These are phyloP conservation scores for Stagonosporopsis chrysanthemi DNA, from an alignment of 2,329 filamentous ascomycete species.

Conservation along the genomic window DNA sequence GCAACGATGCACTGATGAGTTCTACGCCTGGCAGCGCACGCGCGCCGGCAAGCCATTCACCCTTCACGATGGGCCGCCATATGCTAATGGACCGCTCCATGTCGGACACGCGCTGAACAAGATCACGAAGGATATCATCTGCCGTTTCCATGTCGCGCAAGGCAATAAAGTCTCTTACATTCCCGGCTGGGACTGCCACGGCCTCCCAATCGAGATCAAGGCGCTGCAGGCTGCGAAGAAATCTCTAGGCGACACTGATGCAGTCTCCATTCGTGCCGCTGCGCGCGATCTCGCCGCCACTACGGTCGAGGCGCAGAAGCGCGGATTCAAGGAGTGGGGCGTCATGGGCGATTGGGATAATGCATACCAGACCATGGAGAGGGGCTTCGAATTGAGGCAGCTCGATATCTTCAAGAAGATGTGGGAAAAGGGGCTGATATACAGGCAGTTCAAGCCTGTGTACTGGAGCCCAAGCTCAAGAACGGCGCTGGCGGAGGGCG, in stretches of 20 bases:
- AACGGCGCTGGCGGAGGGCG: slow-evolving; percentile 82
- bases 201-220: slow-evolving; percentile 95
- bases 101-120: slow-evolving; percentile 97
- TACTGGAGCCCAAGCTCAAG: slow-evolving; percentile 84
- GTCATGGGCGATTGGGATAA: slow-evolving; percentile 83
- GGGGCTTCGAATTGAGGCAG: slow-evolving; percentile 75
- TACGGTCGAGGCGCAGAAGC: slow-evolving; percentile 76
- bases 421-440: slow-evolving; percentile 73
- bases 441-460: slow-evolving; percentile 80
- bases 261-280: slow-evolving; percentile 67
- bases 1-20: slow-evolving; percentile 79
- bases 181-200: slow-evolving; percentile 98
- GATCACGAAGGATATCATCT: slow-evolving; percentile 92
- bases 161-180: slow-evolving; percentile 81
- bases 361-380: slow-evolving; percentile 81
- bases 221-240: slow-evolving; percentile 70
- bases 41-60: slow-evolving; percentile 68
- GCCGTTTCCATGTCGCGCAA: slow-evolving; percentile 79
- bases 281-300: slow-evolving; percentile 71
- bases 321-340: slow-evolving; percentile 74
- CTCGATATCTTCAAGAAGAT: slow-evolving; percentile 77
- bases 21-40: slow-evolving; percentile 82
- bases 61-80: slow-evolving; percentile 94
- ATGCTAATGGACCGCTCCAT: slow-evolving; percentile 91
- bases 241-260: slow-evolving; percentile 45